Percentiles rank a stretch among this genome's conserved stretches.
These are phyloP conservation scores for Pseudozyma sp. DNA, from an alignment of 1,284 basidiomycete genomes.

Conservation along the genomic window DNA sequence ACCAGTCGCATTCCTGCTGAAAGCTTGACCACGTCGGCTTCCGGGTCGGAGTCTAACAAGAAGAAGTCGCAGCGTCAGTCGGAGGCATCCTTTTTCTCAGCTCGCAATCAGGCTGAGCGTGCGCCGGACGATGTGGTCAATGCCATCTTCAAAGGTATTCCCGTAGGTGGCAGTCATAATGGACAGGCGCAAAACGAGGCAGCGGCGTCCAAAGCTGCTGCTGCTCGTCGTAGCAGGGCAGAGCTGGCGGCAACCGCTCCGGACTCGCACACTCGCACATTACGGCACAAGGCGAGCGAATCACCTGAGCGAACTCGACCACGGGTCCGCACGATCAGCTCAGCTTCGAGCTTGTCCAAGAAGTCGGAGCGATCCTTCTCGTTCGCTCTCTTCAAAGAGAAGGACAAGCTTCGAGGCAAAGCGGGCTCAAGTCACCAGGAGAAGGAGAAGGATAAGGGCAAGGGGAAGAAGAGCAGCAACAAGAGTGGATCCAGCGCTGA, in stretches of 20 bases:
- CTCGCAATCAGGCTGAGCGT: constrained; percentile 38
- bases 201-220: constrained; percentile 9
- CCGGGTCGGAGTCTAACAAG: constrained; percentile 16
- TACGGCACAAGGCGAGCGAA: constrained; percentile 11
- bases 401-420: constrained; percentile 7
- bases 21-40: constrained; percentile 30
- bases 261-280: constrained; percentile 8
- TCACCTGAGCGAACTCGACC: constrained; percentile 16
- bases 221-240: constrained; percentile 5
- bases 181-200: constrained; percentile 12
- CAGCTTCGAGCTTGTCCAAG: constrained; percentile 30
- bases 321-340: constrained; percentile 29
- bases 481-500: constrained; percentile 20
- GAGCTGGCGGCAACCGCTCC: constrained; percentile 1
- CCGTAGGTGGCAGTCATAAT: constrained; percentile 36
- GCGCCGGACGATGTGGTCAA: constrained; percentile 53
- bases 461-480: constrained; percentile 13
- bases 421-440: background rate
- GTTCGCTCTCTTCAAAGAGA: constrained; percentile 24
- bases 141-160: constrained; percentile 53
- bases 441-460: constrained; percentile 16
- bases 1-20: constrained; percentile 36
- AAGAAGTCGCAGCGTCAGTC: constrained; percentile 12
- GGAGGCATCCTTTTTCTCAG: constrained; percentile 27
- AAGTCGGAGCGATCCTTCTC: constrained; percentile 43